These are phyloP conservation scores for Flaveria sonorensis DNA, from an alignment of 129 eudicot genomes.

Conservation along the genomic window DNA sequence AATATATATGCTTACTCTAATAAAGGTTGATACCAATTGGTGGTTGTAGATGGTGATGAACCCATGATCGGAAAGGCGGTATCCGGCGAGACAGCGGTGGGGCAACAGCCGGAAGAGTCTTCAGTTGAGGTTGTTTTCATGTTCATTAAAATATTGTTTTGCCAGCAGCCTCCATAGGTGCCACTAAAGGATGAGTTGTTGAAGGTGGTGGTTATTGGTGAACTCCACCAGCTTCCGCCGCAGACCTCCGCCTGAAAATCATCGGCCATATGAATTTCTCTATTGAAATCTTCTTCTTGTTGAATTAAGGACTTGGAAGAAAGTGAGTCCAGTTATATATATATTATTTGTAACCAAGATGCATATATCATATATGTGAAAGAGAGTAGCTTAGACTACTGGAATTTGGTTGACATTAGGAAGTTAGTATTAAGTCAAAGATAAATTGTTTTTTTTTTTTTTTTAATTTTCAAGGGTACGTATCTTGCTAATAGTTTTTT, in stretches of 20 bases:
- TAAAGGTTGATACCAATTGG: conserved; percentile 44
- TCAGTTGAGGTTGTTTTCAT: conserved; percentile 35
- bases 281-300: neutral
- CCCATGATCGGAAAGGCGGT: conserved; percentile 29
- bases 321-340: neutral
- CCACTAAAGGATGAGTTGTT: conserved; percentile 14
- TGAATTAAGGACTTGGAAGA: neutral
- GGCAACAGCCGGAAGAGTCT: conserved; percentile 28
- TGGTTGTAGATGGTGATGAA: conserved; percentile 29
- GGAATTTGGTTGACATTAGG: conserved; percentile 36
- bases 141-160: conserved; percentile 30
- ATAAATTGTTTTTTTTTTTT: conserved; percentile 17
- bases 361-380: neutral
- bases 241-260: conserved; percentile 43
- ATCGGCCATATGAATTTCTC: conserved; percentile 31
- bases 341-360: neutral
- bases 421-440: conserved; percentile 9
- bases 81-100: conserved; percentile 35
- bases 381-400: conserved; percentile 18
- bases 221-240: conserved; percentile 41
- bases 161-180: conserved; percentile 27
- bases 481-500: neutral
- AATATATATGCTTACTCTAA: conserved; percentile 36
- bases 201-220: conserved; percentile 35
- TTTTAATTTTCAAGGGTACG: conserved; percentile 21